These are phyloP conservation scores for Suhomyces xylopsoci DNA, from an alignment of 805 yeast genomes.

Conservation along the genomic window DNA sequence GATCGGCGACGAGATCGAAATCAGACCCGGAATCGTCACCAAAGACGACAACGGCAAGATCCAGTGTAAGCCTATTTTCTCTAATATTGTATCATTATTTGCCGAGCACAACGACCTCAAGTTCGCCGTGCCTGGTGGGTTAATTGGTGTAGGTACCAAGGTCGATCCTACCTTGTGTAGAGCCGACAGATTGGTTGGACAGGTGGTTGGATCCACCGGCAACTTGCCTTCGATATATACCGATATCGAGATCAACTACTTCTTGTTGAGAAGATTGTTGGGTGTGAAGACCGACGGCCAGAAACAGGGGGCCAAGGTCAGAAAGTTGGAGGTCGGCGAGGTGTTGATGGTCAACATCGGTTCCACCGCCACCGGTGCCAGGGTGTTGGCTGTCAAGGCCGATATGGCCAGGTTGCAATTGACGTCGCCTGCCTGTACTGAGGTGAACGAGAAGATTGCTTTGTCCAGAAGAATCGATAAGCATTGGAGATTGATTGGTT, in stretches of 20 bases:
- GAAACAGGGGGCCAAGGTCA: constrained; percentile 89
- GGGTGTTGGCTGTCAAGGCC: constrained; percentile 96
- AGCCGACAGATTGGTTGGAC: constrained; percentile 99
- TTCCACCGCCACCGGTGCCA: constrained; percentile 98
- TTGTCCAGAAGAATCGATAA: constrained; percentile 98
- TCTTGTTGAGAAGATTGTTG: constrained; percentile 90
- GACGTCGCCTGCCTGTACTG: constrained; percentile 98
- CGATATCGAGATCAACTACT: constrained; percentile 95
- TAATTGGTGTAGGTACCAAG: constrained; percentile 98
- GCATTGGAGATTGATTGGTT: constrained; percentile 99
- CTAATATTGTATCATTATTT: constrained; percentile 87
- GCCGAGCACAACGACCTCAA: constrained; percentile 98
- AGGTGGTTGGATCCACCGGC: constrained; percentile 97
- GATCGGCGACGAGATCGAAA: constrained; percentile 97
- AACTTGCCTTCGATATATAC: constrained; percentile 94
- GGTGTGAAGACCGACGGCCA: constrained; percentile 99
- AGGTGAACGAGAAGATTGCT: constrained; percentile 96
- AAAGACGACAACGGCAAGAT: constrained; percentile 85
- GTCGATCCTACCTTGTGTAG: constrained; percentile 98
- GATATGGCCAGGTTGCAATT: constrained; percentile 98
- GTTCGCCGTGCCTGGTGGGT: constrained; percentile 99
- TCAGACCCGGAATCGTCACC: constrained; percentile 98
- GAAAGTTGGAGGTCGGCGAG: constrained; percentile 90
- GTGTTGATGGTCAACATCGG: constrained; percentile 99
- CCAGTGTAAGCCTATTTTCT: constrained; percentile 93